A percentile compares a stretch with the other conserved stretches of the same genome.
phyloP scores from a whole-genome alignment of 495 filamentous ascomycete species.

The Penicillium subrubescens region DNA sequence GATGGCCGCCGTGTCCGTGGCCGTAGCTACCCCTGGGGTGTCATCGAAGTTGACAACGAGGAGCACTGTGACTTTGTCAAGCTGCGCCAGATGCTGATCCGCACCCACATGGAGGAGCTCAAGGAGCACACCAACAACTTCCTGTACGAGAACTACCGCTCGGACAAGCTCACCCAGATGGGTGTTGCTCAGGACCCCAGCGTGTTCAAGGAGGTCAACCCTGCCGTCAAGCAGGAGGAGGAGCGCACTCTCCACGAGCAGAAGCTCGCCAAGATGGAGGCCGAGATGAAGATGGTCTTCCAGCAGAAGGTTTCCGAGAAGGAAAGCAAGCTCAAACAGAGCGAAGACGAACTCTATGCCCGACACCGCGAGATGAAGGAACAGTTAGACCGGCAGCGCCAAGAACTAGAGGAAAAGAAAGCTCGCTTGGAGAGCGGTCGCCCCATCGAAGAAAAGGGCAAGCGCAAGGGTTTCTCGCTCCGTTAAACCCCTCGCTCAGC shows the following conservation, averaged over 20 bases:
- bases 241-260: constrained; percentile 97
- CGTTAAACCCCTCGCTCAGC: constrained; percentile 57
- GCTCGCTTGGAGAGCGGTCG: constrained; percentile 85
- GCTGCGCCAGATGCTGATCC: constrained; percentile 98
- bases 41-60: constrained; percentile 99
- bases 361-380: constrained; percentile 99
- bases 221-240: constrained; percentile 99
- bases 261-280: constrained; percentile 99
- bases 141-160: constrained; percentile 99
- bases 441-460: constrained; percentile 90
- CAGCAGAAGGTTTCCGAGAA: constrained; percentile 99
- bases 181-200: constrained; percentile 97
- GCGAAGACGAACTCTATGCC: constrained; percentile 97
- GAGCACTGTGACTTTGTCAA: constrained; percentile 99
- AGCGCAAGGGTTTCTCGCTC: constrained; percentile 97
- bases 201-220: constrained; percentile 99
- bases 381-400: constrained; percentile 89
- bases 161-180: constrained; percentile 97
- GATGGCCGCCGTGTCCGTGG: constrained; percentile 96
- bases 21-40: constrained; percentile 96
- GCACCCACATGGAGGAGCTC: constrained; percentile 99
- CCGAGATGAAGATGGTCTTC: constrained; percentile 99
- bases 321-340: constrained; percentile 98
- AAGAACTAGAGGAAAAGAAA: constrained; percentile 98
- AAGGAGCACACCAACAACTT: constrained; percentile 99